These are phyloP conservation scores for Coemansia sp. DNA, from an alignment of 192 early-diverging fungal species.

Conservation along the genomic window DNA sequence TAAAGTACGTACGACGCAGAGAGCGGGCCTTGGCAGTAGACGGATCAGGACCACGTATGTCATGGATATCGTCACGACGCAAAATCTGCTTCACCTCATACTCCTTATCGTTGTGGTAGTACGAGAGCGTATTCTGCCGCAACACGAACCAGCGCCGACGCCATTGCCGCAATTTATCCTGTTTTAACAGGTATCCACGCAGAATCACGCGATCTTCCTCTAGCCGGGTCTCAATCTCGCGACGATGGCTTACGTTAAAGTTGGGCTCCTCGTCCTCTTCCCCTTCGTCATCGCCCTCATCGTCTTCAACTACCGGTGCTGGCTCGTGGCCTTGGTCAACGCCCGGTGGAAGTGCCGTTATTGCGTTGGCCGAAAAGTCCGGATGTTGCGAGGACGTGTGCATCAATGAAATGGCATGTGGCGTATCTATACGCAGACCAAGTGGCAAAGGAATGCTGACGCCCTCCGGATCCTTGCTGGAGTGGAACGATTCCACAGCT, in stretches of 20 bases:
- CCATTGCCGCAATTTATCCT: constrained; percentile 57
- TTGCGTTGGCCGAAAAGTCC: constrained; percentile 6
- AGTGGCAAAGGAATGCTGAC: constrained; percentile 4
- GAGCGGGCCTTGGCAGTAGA: constrained; percentile 52
- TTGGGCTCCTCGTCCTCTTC: constrained; percentile 55
- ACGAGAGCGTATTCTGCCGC: constrained; percentile 53
- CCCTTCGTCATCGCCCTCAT: constrained; percentile 21
- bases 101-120: constrained; percentile 51
- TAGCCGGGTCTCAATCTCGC: constrained; percentile 46
- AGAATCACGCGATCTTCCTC: constrained; percentile 46
- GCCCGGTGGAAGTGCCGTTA: constrained; percentile 31
- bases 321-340: constrained; percentile 41
- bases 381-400: constrained; percentile 14
- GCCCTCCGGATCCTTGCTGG: background rate
- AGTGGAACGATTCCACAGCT: background rate
- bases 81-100: constrained; percentile 57
- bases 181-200: constrained; percentile 53
- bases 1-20: constrained; percentile 46
- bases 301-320: constrained; percentile 19
- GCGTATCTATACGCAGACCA: constrained; percentile 26
- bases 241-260: constrained; percentile 48
- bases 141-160: constrained; percentile 59
- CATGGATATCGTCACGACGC: constrained; percentile 39
- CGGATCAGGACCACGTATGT: constrained; percentile 49
- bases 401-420: background rate